Percentiles rank a stretch among this genome's conserved stretches.
Conservation (phyloP, 2,329 filamentous ascomycete species). For the Aureobasidium sp. region DNA sequence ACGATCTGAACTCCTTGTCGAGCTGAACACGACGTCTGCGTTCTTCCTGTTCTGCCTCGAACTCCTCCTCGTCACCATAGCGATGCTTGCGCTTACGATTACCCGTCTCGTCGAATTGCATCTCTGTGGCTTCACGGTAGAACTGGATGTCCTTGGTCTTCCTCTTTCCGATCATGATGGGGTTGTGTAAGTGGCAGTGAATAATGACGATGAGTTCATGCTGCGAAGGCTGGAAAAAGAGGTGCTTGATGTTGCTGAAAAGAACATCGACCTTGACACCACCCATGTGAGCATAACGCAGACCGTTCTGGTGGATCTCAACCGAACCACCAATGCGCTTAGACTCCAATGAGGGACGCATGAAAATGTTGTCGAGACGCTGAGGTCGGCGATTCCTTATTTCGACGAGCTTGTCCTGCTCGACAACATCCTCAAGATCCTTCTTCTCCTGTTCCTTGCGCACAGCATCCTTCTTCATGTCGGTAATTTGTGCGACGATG, state of each 20-base stretch:
- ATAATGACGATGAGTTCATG: conserved; percentile 97
- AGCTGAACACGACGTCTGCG: conserved; percentile 82
- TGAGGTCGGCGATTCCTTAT: conserved; percentile 87
- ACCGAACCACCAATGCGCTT: conserved; percentile 94
- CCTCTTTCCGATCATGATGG: conserved; percentile 96
- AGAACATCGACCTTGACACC: conserved; percentile 86
- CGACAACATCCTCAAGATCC: conserved; percentile 97
- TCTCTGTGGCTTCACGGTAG: conserved; percentile 94
- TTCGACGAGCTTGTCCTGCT: conserved; percentile 94
- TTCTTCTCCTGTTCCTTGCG: conserved; percentile 98
- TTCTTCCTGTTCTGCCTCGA: conserved; percentile 97
- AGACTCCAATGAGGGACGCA: conserved; percentile 89
- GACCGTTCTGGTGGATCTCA: conserved; percentile 98
- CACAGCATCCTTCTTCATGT: conserved; percentile 86
- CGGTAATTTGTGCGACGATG: conserved; percentile 86
- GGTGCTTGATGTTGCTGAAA: conserved; percentile 96
- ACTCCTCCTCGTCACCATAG: conserved; percentile 97
- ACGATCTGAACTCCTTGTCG: conserved; percentile 91
- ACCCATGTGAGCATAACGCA: conserved; percentile 76
- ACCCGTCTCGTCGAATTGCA: conserved; percentile 97
- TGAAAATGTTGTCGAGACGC: conserved; percentile 88
- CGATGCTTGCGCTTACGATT: conserved; percentile 97
- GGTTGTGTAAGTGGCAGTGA: conserved; percentile 94
- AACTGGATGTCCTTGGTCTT: conserved; percentile 99
- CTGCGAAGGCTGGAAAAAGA: conserved; percentile 97